Percentiles rank a stretch among this genome's conserved stretches.
Conservation (phyloP, 352 stramenopile species). For the Phytophthora syringae region DNA sequence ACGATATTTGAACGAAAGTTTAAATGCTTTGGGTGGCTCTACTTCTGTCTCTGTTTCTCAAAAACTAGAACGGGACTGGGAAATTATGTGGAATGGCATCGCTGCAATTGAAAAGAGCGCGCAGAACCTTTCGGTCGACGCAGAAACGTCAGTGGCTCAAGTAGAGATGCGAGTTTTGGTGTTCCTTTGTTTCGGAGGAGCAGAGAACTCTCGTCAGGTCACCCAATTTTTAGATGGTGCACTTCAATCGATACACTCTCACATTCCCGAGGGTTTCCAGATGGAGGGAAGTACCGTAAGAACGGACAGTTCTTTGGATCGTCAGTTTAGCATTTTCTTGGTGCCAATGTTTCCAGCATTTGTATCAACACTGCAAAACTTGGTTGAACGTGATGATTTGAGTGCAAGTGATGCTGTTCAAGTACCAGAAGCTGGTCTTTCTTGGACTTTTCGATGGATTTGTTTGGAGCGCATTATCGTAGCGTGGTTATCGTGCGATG, state of each 20-base stretch:
- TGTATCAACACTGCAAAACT: constrained; percentile 6
- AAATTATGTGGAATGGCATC: constrained; percentile 21
- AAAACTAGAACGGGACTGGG: constrained; percentile 6
- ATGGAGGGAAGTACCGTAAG: neutral
- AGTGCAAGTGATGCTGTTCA: neutral
- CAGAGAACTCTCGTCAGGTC: neutral
- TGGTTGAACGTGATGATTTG: neutral
- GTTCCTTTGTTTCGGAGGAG: constrained; percentile 28
- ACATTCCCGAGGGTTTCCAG: constrained; percentile 29
- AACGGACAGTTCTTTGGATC: constrained; percentile 40
- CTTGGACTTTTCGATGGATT: constrained; percentile 37
- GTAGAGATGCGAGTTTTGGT: constrained; percentile 38
- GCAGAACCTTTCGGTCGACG: neutral
- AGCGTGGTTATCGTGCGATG: constrained; percentile 59
- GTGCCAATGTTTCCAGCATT: constrained; percentile 50
- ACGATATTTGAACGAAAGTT: constrained; percentile 43
- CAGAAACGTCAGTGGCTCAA: constrained; percentile 27
- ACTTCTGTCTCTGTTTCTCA: neutral
- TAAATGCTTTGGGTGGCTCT: neutral
- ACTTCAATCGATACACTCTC: constrained; percentile 18
- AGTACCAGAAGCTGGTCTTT: neutral
- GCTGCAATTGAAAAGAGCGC: neutral
- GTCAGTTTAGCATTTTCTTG: constrained; percentile 59
- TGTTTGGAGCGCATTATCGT: constrained; percentile 45
- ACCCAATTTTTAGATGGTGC: constrained; percentile 31